phyloP scores from a whole-genome alignment of 164 flowering plant genomes.

The Stephania yunnanensis region DNA sequence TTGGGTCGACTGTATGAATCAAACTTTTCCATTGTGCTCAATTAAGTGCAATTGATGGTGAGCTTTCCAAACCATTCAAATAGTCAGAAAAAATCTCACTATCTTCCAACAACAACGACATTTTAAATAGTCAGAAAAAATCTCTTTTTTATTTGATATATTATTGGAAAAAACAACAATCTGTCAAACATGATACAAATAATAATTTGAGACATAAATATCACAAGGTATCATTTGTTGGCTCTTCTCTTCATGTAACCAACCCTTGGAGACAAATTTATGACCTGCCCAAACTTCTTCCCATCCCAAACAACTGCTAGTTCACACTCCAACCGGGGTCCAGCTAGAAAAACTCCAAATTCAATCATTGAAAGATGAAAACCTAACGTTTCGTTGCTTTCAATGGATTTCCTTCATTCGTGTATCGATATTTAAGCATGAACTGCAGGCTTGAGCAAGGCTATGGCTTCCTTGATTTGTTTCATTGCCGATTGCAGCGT shows the following conservation, averaged over 20 bases:
- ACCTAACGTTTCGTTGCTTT: neutral
- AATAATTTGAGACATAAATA: too few species aligned
- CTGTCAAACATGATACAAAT: neutral
- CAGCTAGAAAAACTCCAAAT: neutral
- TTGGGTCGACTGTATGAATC: too few species aligned
- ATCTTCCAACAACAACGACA: neutral
- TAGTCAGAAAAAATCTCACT: neutral
- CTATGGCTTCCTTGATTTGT: slow-evolving; percentile 63
- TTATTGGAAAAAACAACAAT: neutral
- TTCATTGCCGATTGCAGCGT: slow-evolving; percentile 68
- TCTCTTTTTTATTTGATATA: too few species aligned
- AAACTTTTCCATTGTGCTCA: too few species aligned
- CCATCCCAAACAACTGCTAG: neutral
- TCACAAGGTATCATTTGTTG: neutral
- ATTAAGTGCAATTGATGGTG: too few species aligned
- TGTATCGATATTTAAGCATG: slow-evolving; percentile 29
- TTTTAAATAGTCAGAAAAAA: neutral
- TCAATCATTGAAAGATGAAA: neutral
- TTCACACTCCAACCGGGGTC: neutral
- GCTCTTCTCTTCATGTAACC: neutral
- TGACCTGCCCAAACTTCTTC: neutral
- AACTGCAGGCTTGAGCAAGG: slow-evolving; percentile 41
- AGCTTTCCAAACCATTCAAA: too few species aligned
- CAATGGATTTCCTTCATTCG: neutral
- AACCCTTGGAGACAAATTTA: neutral